phyloP scores from a whole-genome alignment of 225 moss, liverwort and hornwort genomes.

The Thuidium tamariscinum region DNA sequence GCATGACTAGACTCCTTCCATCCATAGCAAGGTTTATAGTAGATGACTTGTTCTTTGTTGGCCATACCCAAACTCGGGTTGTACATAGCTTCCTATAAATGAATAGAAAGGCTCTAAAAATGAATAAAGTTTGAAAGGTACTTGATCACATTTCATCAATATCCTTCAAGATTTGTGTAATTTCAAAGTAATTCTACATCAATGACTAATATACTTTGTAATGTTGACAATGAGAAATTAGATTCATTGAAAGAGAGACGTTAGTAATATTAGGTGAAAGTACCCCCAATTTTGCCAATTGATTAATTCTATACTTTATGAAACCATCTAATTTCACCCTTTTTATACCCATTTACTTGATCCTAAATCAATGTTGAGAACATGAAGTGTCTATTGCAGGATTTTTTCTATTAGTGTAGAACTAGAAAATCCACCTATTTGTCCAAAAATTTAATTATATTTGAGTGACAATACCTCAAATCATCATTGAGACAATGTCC shows the following conservation, averaged over 20 bases:
- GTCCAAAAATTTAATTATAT: background rate
- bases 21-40: no score
- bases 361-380: accelerated
- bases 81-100: no score
- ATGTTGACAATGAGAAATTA: background rate
- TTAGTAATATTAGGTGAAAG: background rate
- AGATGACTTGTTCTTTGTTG: no score
- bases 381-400: accelerated
- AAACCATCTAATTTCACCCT: background rate
- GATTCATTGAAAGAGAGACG: background rate
- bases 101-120: no score
- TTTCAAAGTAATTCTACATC: background rate
- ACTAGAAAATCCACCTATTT: background rate
- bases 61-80: no score
- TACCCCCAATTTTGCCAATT: accelerated
- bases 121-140: background rate
- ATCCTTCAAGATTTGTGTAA: accelerated
- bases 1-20: no score
- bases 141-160: background rate
- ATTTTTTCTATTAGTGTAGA: accelerated
- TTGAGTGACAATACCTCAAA: background rate
- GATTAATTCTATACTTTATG: accelerated
- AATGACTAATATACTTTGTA: accelerated
- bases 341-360: background rate
- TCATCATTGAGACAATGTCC: no score